phyloP scores from a whole-genome alignment of 164 flowering plant genomes.

The Litsea cubeba region DNA sequence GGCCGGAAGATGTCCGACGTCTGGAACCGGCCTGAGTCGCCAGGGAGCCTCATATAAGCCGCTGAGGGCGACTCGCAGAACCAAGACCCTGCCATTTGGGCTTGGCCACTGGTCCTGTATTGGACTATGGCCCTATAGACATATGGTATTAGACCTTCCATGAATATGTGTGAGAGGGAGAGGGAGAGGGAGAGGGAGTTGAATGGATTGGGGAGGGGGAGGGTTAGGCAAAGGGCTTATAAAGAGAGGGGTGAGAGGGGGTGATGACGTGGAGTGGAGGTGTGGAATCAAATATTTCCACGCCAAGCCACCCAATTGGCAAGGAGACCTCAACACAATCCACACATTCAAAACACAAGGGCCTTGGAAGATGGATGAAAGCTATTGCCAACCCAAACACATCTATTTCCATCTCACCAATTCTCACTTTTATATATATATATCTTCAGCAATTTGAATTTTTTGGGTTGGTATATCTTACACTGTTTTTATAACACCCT shows the following conservation, averaged over 20 bases:
- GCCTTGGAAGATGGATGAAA: conserved; percentile 14
- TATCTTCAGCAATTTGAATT: background rate
- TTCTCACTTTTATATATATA: conserved; percentile 8
- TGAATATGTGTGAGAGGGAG: conserved; percentile 12
- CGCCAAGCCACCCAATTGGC: background rate
- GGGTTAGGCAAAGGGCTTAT: background rate
- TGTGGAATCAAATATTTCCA: background rate
- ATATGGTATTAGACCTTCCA: conserved; percentile 88
- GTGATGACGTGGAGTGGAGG: conserved; percentile 2
- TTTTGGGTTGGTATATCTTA: background rate
- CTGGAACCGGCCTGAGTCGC: conserved; percentile 74
- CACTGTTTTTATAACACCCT: background rate
- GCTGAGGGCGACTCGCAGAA: conserved; percentile 58
- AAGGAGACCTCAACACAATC: background rate
- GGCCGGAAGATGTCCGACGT: conserved; percentile 36
- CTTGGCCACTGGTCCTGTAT: conserved; percentile 42
- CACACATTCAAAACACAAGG: background rate
- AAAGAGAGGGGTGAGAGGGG: background rate
- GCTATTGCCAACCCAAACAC: conserved; percentile 25
- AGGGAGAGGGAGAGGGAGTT: background rate
- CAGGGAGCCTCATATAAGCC: conserved; percentile 65
- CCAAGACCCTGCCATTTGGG: conserved; percentile 26
- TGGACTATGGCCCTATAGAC: conserved; percentile 68
- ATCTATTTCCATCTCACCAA: conserved; percentile 24
- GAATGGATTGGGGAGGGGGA: background rate